Percentiles rank a stretch among this genome's conserved stretches.
These are phyloP conservation scores for Fraxinus sp. DNA, from an alignment of 305 asterid genomes.

Conservation along the genomic window DNA sequence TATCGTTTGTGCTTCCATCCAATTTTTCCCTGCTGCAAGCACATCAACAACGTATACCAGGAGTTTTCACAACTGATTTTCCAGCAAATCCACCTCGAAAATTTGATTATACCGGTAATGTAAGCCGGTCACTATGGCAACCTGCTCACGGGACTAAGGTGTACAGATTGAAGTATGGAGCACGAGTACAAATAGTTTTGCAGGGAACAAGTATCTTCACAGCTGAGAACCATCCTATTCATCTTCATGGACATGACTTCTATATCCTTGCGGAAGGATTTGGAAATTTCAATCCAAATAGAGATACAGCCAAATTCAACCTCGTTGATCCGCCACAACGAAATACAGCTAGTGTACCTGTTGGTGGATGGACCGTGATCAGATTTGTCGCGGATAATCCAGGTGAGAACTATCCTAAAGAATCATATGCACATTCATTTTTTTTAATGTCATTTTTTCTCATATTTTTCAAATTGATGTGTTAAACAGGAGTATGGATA, in stretches of 20 bases:
- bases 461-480: not conserved
- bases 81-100: slow-evolving; percentile 53
- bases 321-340: slow-evolving; percentile 72
- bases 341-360: slow-evolving; percentile 76
- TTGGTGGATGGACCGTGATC: slow-evolving; percentile 83
- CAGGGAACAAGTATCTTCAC: slow-evolving; percentile 67
- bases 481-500: slow-evolving; percentile 64
- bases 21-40: too few relatives aligned
- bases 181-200: slow-evolving; percentile 58
- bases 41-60: slow-evolving; percentile 45
- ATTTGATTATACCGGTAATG: slow-evolving; percentile 65
- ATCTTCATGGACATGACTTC: slow-evolving; percentile 78
- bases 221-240: slow-evolving; percentile 70
- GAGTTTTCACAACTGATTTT: slow-evolving; percentile 64
- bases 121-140: slow-evolving; percentile 63
- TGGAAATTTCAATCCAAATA: slow-evolving; percentile 67
- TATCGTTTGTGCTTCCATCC: too few relatives aligned
- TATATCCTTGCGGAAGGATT: slow-evolving; percentile 65
- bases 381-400: slow-evolving; percentile 88
- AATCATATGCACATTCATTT: not conserved
- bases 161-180: slow-evolving; percentile 48
- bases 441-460: not conserved
- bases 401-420: slow-evolving; percentile 37
- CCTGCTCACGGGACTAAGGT: slow-evolving; percentile 51
- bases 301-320: slow-evolving; percentile 58